phyloP scores from a whole-genome alignment of 228 moss, liverwort and hornwort genomes.

The Sphagnum fallax region DNA sequence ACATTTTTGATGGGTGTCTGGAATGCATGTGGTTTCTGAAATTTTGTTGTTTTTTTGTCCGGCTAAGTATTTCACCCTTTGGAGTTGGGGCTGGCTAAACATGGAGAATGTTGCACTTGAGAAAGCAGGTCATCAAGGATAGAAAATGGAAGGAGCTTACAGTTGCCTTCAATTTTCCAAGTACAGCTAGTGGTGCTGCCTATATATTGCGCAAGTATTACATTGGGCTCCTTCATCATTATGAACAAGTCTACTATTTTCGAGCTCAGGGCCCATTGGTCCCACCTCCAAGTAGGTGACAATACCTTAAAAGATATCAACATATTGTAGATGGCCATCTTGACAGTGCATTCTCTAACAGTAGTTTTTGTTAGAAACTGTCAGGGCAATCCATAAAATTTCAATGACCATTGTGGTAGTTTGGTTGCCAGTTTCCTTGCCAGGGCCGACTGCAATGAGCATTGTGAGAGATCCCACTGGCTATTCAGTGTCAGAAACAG shows the following conservation, averaged over 20 bases:
- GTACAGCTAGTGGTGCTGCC: slow-evolving; percentile 84
- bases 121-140: slow-evolving; percentile 79
- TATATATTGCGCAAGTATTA: slow-evolving; percentile 89
- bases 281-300: slow-evolving; percentile 70
- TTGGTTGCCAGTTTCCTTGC: slow-evolving; percentile 46
- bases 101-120: no score
- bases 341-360: no score
- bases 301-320: not conserved
- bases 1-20: no score
- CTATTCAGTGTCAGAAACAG: slow-evolving; percentile 24
- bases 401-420: no score
- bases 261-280: slow-evolving; percentile 63
- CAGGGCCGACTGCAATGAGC: slow-evolving; percentile 38
- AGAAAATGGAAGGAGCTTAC: slow-evolving; percentile 99
- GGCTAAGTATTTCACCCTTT: no score
- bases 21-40: no score
- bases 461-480: slow-evolving; percentile 13
- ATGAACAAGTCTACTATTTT: slow-evolving; percentile 80
- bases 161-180: slow-evolving; percentile 59
- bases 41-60: no score
- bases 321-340: no score
- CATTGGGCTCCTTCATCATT: slow-evolving; percentile 72
- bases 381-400: no score
- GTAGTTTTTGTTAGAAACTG: no score
- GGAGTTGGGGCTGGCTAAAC: no score